These are phyloP conservation scores for Mycena metata DNA, from an alignment of 768 basidiomycete species.

Conservation along the genomic window DNA sequence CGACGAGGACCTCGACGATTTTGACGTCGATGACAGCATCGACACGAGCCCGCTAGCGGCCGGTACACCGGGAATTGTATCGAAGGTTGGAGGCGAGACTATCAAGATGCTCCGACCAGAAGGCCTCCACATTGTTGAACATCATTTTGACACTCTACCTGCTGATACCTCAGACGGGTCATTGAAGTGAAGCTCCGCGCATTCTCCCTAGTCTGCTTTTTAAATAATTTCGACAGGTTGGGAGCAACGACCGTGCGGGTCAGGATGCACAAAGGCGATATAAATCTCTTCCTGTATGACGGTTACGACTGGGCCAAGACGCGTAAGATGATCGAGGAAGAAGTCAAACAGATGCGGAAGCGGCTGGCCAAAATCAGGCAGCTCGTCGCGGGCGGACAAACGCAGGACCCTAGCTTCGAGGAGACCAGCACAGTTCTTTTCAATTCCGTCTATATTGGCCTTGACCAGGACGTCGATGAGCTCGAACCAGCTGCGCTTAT, in stretches of 20 bases:
- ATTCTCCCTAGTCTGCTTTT: constrained; percentile 7
- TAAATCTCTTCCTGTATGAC: constrained; percentile 84
- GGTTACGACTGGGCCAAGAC: constrained; percentile 96
- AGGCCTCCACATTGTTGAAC: constrained; percentile 77
- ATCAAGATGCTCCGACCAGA: constrained; percentile 79
- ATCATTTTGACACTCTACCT: constrained; percentile 78
- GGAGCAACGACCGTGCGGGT: constrained; percentile 66
- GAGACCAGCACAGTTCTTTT: constrained; percentile 84
- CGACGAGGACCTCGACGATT: constrained; percentile 82
- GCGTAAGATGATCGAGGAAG: constrained; percentile 87
- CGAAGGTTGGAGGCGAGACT: constrained; percentile 85
- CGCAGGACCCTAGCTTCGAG: constrained; percentile 81
- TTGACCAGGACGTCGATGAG: constrained; percentile 82
- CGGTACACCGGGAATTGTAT: constrained; percentile 60
- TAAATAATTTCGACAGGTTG: constrained; percentile 46
- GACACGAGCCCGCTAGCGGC: constrained; percentile 42
- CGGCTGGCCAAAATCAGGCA: constrained; percentile 92
- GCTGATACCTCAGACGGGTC: constrained; percentile 63
- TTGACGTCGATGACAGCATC: constrained; percentile 56
- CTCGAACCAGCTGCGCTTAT: constrained; percentile 83
- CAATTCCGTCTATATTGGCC: constrained; percentile 94
- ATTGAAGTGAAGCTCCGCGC: constrained; percentile 56
- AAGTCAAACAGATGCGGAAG: constrained; percentile 89
- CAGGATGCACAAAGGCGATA: constrained; percentile 70
- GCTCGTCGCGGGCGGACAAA: constrained; percentile 91